Evolutionary conservation across 2,329 filamentous ascomycete species (phyloP), one percentile per base, ranked within the genome.

Genomic region (Aspergillus felis): DNA sequence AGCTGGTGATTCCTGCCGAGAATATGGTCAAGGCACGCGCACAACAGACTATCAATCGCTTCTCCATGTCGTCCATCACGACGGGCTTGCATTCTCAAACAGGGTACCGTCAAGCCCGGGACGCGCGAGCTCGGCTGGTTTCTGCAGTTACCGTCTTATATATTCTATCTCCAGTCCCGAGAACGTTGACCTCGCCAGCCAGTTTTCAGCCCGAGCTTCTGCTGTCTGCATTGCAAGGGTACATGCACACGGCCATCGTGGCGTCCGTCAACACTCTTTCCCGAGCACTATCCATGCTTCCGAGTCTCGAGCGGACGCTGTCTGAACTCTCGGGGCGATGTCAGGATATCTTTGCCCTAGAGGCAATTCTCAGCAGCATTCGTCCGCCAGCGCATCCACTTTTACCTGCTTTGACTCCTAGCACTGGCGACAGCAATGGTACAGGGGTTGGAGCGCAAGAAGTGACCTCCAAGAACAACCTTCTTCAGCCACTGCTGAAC

Each of bases 261-360:
- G 88, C 88, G 49, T 92, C 90, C 42, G 81, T 93, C 6, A 86
- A 90, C 12, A 83, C 87, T 0, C 80, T 99, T 9, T 82, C 89
- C 1, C 82, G 92, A 24, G 87, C 90, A 0, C 81, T 99, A 17
- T 87, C 88, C 3, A 89, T 91, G 57, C 81, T 97, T 2, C 90
- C 93, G 0, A 88, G 84, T 0, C 81, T 97, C 29, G 92, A 97
- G 50, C 84, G 91, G 53, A 89, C 91, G 0, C 81, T 97, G 1
- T 80, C 85, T 17, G 94, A 97, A 67, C 86, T 96, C 24, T 89
- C 90, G 6, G 86, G 87, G 4, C 84, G 90, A 49, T 97, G 93
- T 70, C 92, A 96, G 71, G 96, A 95, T 68, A 85, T 97, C 42
- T 86, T 96, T n/a, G 91, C 91, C 0, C 79, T 97, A 2, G 91